Conservation (phyloP, 768 basidiomycete genomes). For the Cyclocybe cylindracea region DNA sequence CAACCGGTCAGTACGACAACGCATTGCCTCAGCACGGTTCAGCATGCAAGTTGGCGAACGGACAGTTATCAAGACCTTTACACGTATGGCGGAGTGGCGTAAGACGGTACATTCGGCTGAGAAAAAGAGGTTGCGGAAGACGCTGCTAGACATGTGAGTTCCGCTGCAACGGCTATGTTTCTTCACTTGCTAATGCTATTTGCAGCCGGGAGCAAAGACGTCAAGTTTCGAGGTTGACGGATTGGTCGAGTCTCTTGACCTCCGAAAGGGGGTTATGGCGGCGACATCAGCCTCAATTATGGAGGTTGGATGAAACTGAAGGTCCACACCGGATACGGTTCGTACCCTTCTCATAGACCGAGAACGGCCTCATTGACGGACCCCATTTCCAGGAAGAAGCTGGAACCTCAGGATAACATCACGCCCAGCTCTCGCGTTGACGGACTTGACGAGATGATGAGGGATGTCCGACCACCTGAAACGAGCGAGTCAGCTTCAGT, state of each 20-base stretch:
- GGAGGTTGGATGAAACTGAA: constrained; percentile 91
- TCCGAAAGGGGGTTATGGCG: constrained; percentile 88
- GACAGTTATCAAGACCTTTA: constrained; percentile 61
- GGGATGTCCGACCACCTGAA: constrained; percentile 54
- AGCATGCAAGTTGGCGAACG: constrained; percentile 67
- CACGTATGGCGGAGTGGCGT: constrained; percentile 73
- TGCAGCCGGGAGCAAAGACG: constrained; percentile 75
- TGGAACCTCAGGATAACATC: constrained; percentile 64
- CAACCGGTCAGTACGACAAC: constrained; percentile 50
- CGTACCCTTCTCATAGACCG: background rate
- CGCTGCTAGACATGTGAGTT: constrained; percentile 68
- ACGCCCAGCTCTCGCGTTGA: constrained; percentile 49
- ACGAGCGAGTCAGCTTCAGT: constrained; percentile 46
- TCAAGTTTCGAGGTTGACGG: constrained; percentile 59
- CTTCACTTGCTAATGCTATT: background rate
- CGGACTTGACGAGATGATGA: constrained; percentile 38
- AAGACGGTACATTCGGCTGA: constrained; percentile 68
- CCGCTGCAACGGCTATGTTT: background rate
- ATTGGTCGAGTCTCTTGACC: constrained; percentile 62
- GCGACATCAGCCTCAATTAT: constrained; percentile 47
- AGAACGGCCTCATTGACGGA: background rate
- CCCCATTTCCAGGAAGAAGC: constrained; percentile 57
- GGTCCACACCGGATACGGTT: constrained; percentile 87
- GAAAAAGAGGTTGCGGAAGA: constrained; percentile 70
- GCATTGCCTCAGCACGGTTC: constrained; percentile 56